A percentile compares a stretch with the other conserved stretches of the same genome.
phyloP scores from a whole-genome alignment of 2,329 filamentous ascomycete species.

The Trichoderma sp. region DNA sequence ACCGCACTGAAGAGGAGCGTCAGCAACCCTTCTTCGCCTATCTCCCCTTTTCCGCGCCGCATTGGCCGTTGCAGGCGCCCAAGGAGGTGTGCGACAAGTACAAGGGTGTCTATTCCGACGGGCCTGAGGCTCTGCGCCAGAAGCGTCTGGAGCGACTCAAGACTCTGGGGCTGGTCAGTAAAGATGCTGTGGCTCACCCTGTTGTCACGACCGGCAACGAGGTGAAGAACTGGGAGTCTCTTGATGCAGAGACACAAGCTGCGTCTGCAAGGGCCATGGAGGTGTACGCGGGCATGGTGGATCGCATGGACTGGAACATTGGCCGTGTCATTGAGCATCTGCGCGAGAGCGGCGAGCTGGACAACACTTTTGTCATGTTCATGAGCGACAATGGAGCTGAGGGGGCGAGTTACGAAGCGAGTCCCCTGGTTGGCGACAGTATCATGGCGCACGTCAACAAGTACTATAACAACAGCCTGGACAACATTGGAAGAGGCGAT shows the following conservation, averaged over 20 bases:
- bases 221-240: conserved; percentile 46
- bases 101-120: conserved; percentile 61
- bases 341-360: conserved; percentile 57
- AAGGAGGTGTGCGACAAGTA: conserved; percentile 59
- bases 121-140: conserved; percentile 58
- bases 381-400: conserved; percentile 66
- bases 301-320: conserved; percentile 62
- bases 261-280: conserved; percentile 61
- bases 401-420: conserved; percentile 60
- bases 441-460: conserved; percentile 59
- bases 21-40: conserved; percentile 60
- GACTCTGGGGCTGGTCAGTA: conserved; percentile 57
- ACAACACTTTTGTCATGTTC: conserved; percentile 67
- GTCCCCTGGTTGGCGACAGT: conserved; percentile 57
- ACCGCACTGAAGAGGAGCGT: conserved; percentile 48
- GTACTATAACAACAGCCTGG: conserved; percentile 47
- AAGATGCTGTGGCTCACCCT: conserved; percentile 54
- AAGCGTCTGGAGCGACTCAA: conserved; percentile 58
- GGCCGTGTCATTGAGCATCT: conserved; percentile 62
- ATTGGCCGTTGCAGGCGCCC: conserved; percentile 65
- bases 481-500: conserved; percentile 58
- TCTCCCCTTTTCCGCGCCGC: conserved; percentile 63
- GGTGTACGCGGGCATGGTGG: conserved; percentile 65
- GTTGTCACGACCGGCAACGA: conserved; percentile 52
- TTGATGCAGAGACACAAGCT: conserved; percentile 49